Evolutionary conservation across 1,284 basidiomycete species (phyloP), one percentile per base, ranked within the genome.

Genomic region (Puccinia coronata): DNA sequence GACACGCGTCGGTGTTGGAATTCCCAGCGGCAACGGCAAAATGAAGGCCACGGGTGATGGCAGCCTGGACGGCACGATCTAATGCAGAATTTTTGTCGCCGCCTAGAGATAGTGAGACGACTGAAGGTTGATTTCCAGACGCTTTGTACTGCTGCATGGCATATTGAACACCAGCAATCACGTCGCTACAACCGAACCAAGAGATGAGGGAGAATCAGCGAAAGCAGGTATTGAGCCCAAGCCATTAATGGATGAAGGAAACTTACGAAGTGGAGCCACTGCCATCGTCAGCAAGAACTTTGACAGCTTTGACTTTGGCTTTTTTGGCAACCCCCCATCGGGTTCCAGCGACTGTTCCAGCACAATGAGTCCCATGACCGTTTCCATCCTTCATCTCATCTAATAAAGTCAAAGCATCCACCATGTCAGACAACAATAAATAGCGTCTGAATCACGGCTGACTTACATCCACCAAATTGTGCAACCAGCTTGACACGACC

Each of bases 341-440:
- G 14, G 43, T 75, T n/a, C 82, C 82, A 49, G 81, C 82, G 14
- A 82, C 81, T 16, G 81, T 61, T 12, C 79, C 79, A 34, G 86
- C 86, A 82, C 86, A 87, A 84, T 86, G 86, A 76, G 86, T 87
- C 59, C 86, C 86, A 83, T 87, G 86, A 20, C 86, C 86, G 83
- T 87, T 87, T 51, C 84, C 86, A 51, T 83, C 83, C 23, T 53
- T 16, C 49, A 82, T 49, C 14, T 63, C 77, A 59, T 79, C 77
- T 79, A n/a, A 59, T 5, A 49, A 70, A n/a, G 8, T 55, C 12
- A 34, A 25, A 79, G 14, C 41, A 55, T 34, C n/a, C 12, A 28
- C n/a, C 25, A 61, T 39, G 3, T 49, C 3, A 61, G 43, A 76
- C 16, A 61, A 31, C 16, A 28, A n/a, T n/a, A n/a, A 43, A 43